phyloP scores from a whole-genome alignment of 2,329 filamentous ascomycete species.

The Trichophyton mentagrophytes region DNA sequence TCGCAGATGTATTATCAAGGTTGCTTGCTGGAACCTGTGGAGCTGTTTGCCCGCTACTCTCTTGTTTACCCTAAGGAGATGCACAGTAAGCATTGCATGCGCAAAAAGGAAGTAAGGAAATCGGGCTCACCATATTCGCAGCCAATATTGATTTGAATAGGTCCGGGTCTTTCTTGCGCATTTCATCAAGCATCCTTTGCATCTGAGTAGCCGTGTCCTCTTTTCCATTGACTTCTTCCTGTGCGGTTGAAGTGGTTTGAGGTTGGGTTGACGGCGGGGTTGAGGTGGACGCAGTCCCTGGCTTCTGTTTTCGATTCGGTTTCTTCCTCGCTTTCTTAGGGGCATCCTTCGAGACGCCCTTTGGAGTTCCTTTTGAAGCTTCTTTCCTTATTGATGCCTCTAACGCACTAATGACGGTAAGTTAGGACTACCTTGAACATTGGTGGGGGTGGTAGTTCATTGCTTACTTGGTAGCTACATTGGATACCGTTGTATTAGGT shows the following conservation, averaged over 20 bases:
- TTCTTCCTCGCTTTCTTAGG: background rate
- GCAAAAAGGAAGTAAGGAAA: background rate
- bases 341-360: background rate
- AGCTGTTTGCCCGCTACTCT: background rate
- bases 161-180: constrained; percentile 45
- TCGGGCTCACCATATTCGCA: constrained; percentile 28
- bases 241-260: background rate
- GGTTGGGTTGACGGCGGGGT: background rate
- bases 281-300: background rate
- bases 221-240: background rate
- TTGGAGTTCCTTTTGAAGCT: background rate
- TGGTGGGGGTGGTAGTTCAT: background rate
- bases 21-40: background rate
- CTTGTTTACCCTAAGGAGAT: background rate
- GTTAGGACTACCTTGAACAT: background rate
- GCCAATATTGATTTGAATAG: constrained; percentile 43
- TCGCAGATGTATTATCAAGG: background rate
- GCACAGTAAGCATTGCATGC: background rate
- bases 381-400: background rate
- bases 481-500: background rate
- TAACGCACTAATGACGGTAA: background rate
- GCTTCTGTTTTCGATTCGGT: background rate
- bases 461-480: background rate
- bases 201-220: constrained; percentile 39
- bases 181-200: constrained; percentile 44